Percentiles rank a stretch among this genome's conserved stretches.
Evolutionary conservation across 345 rosid species (phyloP).

Genomic region (Gossypium australe): DNA sequence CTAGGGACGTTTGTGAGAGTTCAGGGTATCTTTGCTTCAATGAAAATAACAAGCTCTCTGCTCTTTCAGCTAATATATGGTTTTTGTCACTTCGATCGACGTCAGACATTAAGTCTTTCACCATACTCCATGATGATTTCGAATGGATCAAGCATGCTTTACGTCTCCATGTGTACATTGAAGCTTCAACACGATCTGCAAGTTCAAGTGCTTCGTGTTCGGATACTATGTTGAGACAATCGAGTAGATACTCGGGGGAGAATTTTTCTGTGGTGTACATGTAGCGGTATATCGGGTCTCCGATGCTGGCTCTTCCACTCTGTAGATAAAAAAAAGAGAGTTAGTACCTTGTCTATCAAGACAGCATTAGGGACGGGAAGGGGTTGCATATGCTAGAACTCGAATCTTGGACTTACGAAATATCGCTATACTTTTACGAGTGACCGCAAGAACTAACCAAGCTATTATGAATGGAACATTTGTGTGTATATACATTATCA

Average conservation of each 20-base stretch:
- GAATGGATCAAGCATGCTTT: conserved; percentile 68
- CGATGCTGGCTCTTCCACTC: conserved; percentile 85
- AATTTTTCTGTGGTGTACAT: conserved; percentile 55
- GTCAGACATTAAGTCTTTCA: conserved; percentile 72
- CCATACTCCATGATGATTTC: conserved; percentile 80
- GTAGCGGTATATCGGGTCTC: conserved; percentile 72
- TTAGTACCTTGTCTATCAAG: neutral
- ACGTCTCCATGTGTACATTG: conserved; percentile 89
- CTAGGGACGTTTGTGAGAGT: conserved; percentile 88
- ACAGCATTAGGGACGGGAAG: too few species aligned
- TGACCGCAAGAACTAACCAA: neutral
- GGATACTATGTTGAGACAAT: conserved; percentile 58
- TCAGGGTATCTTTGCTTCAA: conserved; percentile 86
- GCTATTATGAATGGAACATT: neutral
- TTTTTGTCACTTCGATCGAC: conserved; percentile 66
- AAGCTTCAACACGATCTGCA: conserved; percentile 78
- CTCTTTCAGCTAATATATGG: conserved; percentile 70
- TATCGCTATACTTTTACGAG: too few species aligned
- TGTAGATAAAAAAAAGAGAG: conserved; percentile 17
- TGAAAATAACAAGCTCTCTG: conserved; percentile 70
- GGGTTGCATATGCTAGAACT: too few species aligned
- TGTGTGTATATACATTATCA: neutral
- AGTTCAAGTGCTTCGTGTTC: conserved; percentile 92
- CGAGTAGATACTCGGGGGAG: conserved; percentile 68
- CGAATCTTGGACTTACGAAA: too few species aligned